Percentiles rank a stretch among this genome's conserved stretches.
phyloP scores from a whole-genome alignment of 257 asterid species.

The Coffea eugenioides region DNA sequence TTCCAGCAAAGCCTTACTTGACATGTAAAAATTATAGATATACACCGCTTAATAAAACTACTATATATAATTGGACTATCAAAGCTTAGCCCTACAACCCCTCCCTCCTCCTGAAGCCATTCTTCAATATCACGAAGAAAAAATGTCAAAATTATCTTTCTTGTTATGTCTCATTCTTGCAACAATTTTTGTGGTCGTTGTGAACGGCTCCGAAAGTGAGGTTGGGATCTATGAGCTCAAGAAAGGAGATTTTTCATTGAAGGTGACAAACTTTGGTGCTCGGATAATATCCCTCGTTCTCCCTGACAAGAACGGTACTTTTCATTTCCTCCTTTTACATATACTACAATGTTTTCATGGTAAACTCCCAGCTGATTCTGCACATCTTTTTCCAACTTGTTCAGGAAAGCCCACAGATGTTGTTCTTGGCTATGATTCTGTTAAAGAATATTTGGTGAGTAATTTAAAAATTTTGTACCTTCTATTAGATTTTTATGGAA shows the following conservation, averaged over 20 bases:
- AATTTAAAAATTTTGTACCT: neutral
- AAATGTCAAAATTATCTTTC: constrained; percentile 28
- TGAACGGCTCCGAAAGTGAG: constrained; percentile 22
- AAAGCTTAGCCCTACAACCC: neutral
- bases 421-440: constrained; percentile 77
- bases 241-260: constrained; percentile 56
- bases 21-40: no score
- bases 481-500: neutral
- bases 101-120: neutral
- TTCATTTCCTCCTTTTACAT: neutral
- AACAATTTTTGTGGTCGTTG: constrained; percentile 22
- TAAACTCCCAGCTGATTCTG: neutral
- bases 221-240: constrained; percentile 47
- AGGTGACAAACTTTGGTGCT: constrained; percentile 78
- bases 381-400: neutral
- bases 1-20: neutral
- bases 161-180: constrained; percentile 26
- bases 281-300: constrained; percentile 65
- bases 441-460: constrained; percentile 53
- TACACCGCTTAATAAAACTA: neutral
- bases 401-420: constrained; percentile 64
- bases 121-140: neutral
- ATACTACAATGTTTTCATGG: neutral
- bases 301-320: constrained; percentile 75
- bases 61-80: neutral